Conservation (phyloP, 2,329 filamentous ascomycete genomes). For the Keithomyces neogunnii region DNA sequence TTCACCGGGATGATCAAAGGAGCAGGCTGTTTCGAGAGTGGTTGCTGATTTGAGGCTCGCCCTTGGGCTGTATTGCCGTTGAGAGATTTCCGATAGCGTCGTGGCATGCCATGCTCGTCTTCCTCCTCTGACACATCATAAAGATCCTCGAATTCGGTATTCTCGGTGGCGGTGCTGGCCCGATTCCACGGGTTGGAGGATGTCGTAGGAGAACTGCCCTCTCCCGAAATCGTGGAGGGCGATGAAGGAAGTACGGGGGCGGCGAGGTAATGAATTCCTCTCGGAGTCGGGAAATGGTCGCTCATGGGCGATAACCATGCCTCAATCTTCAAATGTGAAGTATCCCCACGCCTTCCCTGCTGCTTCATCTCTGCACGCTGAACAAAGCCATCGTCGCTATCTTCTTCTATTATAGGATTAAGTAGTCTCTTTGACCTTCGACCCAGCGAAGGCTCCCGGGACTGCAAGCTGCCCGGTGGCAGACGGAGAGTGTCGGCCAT, state of each 20-base stretch:
- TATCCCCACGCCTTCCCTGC: constrained; percentile 18
- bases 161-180: constrained; percentile 53
- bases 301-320: constrained; percentile 52
- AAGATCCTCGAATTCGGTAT: constrained; percentile 74
- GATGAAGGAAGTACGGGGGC: constrained; percentile 55
- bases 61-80: constrained; percentile 28
- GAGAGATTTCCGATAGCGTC: constrained; percentile 16
- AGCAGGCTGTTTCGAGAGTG: constrained; percentile 25
- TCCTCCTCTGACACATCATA: constrained; percentile 84
- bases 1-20: constrained; percentile 45
- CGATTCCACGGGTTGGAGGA: constrained; percentile 56
- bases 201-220: constrained; percentile 44
- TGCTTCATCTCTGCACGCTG: constrained; percentile 12
- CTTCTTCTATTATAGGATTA: constrained; percentile 60
- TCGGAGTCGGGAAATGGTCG: constrained; percentile 65
- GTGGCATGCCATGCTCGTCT: constrained; percentile 23
- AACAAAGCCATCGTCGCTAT: constrained; percentile 29
- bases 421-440: constrained; percentile 44
- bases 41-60: constrained; percentile 26
- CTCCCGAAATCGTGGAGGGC: constrained; percentile 45
- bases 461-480: constrained; percentile 26
- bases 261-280: constrained; percentile 55
- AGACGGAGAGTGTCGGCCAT: constrained; percentile 35
- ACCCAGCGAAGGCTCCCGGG: constrained; percentile 46
- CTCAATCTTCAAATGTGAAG: constrained; percentile 42